Evolutionary conservation across 208 protist species (phyloP).

Genomic region (Leishmania turanica): DNA sequence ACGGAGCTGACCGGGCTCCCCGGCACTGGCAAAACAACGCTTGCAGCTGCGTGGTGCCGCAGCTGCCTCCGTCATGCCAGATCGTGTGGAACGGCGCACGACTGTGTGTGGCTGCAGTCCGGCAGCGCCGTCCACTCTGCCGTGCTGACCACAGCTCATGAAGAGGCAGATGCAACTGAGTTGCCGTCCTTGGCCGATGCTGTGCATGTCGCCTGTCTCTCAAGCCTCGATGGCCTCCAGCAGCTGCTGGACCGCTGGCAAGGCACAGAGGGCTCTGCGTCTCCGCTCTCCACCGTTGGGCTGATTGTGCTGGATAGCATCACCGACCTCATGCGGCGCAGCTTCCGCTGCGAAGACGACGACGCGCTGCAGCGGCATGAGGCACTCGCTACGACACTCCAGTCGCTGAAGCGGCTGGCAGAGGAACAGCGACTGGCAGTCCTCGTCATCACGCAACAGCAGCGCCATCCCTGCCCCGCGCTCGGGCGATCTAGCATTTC

Average conservation of each 20-base stretch:
- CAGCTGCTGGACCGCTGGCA: constrained; percentile 15
- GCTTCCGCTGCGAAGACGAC: constrained; percentile 36
- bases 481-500: neutral
- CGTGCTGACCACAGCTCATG: constrained; percentile 1
- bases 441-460: constrained; percentile 50
- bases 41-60: constrained; percentile 34
- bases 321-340: constrained; percentile 45
- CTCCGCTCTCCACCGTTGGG: constrained; percentile 9
- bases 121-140: constrained; percentile 5
- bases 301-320: constrained; percentile 74
- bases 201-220: constrained; percentile 19
- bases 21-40: constrained; percentile 36
- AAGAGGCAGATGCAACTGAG: neutral
- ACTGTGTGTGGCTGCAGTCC: constrained; percentile 33
- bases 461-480: neutral
- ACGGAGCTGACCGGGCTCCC: constrained; percentile 56
- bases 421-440: constrained; percentile 40
- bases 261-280: neutral
- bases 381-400: constrained; percentile 39
- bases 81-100: neutral
- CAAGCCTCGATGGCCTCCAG: constrained; percentile 22
- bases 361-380: constrained; percentile 54
- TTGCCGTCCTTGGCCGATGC: neutral
- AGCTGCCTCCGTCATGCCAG: neutral
- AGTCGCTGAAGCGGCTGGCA: constrained; percentile 61